A percentile compares a stretch with the other conserved stretches of the same genome.
phyloP scores from a whole-genome alignment of 2,329 filamentous ascomycete species.

The Botrytis galanthina region DNA sequence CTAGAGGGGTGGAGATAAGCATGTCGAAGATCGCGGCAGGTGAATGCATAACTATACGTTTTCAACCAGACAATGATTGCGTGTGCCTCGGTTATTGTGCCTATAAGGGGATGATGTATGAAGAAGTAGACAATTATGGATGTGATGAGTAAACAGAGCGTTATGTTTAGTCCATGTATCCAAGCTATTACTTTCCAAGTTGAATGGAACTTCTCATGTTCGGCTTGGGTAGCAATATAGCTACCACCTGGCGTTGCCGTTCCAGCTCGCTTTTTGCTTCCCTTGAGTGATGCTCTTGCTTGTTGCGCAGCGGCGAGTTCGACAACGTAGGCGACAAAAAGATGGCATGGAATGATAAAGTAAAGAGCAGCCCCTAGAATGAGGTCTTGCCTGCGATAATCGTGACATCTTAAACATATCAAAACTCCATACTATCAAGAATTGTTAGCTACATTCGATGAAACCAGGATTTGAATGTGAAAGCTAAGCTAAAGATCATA shows the following conservation, averaged over 20 bases:
- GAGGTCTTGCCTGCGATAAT: slow-evolving; percentile 77
- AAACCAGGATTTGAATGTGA: background rate
- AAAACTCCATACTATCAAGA: slow-evolving; percentile 74
- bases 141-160: slow-evolving; percentile 74
- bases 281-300: slow-evolving; percentile 66
- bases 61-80: slow-evolving; percentile 96
- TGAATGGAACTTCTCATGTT: slow-evolving; percentile 62
- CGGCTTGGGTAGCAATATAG: slow-evolving; percentile 42
- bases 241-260: slow-evolving; percentile 38
- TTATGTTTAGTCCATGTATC: slow-evolving; percentile 80
- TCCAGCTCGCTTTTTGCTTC: slow-evolving; percentile 44
- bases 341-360: slow-evolving; percentile 82
- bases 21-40: slow-evolving; percentile 91
- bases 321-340: slow-evolving; percentile 87
- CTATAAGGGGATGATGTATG: slow-evolving; percentile 90
- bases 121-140: slow-evolving; percentile 85
- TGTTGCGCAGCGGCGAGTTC: slow-evolving; percentile 79
- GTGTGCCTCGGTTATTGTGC: slow-evolving; percentile 85
- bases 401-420: slow-evolving; percentile 87
- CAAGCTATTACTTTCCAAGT: slow-evolving; percentile 81
- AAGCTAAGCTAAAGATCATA: background rate
- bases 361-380: slow-evolving; percentile 75
- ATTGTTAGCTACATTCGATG: slow-evolving; percentile 24
- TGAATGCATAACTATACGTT: slow-evolving; percentile 92
- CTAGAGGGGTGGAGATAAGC: slow-evolving; percentile 76